Base-by-base conservation (phyloP, 768 basidiomycete species). In the Imleria badia region DNA sequence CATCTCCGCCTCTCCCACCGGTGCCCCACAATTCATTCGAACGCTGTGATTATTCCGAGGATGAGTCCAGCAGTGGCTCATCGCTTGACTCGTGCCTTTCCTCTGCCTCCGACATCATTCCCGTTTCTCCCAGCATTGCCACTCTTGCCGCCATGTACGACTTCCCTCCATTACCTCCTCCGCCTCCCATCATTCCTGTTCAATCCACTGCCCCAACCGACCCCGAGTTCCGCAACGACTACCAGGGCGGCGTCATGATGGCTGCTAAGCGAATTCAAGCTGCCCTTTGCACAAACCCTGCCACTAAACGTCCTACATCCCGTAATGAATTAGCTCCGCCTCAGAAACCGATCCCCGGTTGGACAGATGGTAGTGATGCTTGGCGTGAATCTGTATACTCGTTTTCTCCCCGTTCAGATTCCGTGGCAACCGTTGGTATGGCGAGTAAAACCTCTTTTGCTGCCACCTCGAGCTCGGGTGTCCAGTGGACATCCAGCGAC, bases 301-400 rank as follows among this genome's bases (percentile, higher is more conserved):
- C 62, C 22, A 58, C 67, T 13, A 78, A 77, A 63, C 75, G 76
- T 55, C 64, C 65, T 7, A 55, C 57, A 2, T 65, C 71, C 13
- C 72, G 73, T 35, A 61, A 67, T 34, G 61, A 59, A 54, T 42
- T 64, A 6, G 74, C 71, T 43, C 76, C 76, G 22, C 69, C 73
- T 7, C 69, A 71, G 54, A 70, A 72, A 65, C 67, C 72, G 17
- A 78, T 86, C 30, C 82, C 84, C 0, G 87, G 87, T 14, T 88
- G 87, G 87, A 85, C 80, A 2, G 86, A 88, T 56, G 82, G 83
- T 48, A 78, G 76, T 22, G 75, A 82, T 51, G 83, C 81, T 0
- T 89, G 87, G 87, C 82, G 87, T n/a, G 73, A 83, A 1, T 73
- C 75, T 5, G 78, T 86, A 1, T 89, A 89, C 67, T 76, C 74